Conservation (phyloP, 306 rosid genomes). For the Chamaecrista fasciculata region DNA sequence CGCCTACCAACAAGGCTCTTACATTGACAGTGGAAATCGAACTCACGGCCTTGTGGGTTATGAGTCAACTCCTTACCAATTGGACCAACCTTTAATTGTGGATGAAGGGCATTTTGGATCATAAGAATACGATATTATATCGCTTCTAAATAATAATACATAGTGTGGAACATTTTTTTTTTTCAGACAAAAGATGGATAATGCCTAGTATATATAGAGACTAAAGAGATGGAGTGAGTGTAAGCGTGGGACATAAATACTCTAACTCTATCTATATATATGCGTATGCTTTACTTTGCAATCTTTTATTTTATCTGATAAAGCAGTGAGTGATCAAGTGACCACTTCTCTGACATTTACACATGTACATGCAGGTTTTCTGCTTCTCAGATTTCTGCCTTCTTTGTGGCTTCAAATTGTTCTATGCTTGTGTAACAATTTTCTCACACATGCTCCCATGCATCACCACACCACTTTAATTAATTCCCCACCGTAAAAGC, state of each 20-base stretch:
- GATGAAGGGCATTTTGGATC: too few species aligned
- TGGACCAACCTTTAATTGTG: too few species aligned
- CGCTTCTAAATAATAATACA: too few species aligned
- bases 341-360: slow-evolving; percentile 21
- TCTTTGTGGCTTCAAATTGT: neutral
- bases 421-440: neutral
- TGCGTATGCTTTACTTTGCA: neutral
- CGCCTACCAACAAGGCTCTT: too few species aligned
- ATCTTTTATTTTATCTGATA: neutral
- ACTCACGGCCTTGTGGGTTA: too few species aligned
- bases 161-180: too few species aligned
- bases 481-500: neutral
- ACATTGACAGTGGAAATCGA: too few species aligned
- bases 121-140: too few species aligned
- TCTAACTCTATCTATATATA: too few species aligned
- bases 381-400: neutral
- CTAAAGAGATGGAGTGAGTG: neutral
- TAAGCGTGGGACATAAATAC: neutral
- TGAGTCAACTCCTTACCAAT: too few species aligned
- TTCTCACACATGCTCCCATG: too few species aligned
- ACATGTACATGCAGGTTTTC: neutral
- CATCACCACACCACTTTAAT: too few species aligned
- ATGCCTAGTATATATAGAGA: neutral
- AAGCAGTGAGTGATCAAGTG: neutral
- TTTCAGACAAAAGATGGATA: neutral